Evolutionary conservation across 768 basidiomycete genomes (phyloP).

Genomic region (Lyophyllum atratum): DNA sequence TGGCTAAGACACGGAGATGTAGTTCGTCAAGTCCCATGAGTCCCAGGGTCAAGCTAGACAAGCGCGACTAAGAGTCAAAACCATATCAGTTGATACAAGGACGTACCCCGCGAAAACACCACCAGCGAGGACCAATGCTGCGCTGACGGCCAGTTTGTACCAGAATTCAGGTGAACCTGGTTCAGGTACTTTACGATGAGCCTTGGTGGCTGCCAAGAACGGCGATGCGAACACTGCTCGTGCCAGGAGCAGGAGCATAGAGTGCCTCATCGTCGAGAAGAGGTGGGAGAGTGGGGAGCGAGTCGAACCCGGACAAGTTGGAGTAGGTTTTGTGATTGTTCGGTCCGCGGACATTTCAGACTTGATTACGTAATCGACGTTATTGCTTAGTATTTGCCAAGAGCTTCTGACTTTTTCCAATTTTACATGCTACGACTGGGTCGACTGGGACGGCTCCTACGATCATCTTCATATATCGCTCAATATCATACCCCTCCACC

Average conservation of each 20-base stretch:
- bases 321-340: no score
- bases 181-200: constrained; percentile 20
- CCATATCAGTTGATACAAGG: neutral
- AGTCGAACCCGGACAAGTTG: no score
- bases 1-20: constrained; percentile 82
- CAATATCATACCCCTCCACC: neutral
- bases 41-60: constrained; percentile 77
- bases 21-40: constrained; percentile 94
- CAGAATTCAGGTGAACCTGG: constrained; percentile 69
- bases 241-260: constrained; percentile 8
- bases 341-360: neutral
- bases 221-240: constrained; percentile 11
- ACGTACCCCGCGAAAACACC: constrained; percentile 92
- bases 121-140: constrained; percentile 73
- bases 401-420: neutral
- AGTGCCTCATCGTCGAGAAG: constrained; percentile 12
- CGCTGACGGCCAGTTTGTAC: constrained; percentile 69
- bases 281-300: neutral
- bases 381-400: constrained; percentile 8
- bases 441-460: neutral
- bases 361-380: constrained; percentile 6
- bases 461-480: neutral
- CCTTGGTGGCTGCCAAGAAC: neutral
- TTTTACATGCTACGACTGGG: constrained; percentile 9
- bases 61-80: neutral